Evolutionary conservation across 2,329 filamentous ascomycete species (phyloP).

Genomic region (Aspergillus fumigatus): DNA sequence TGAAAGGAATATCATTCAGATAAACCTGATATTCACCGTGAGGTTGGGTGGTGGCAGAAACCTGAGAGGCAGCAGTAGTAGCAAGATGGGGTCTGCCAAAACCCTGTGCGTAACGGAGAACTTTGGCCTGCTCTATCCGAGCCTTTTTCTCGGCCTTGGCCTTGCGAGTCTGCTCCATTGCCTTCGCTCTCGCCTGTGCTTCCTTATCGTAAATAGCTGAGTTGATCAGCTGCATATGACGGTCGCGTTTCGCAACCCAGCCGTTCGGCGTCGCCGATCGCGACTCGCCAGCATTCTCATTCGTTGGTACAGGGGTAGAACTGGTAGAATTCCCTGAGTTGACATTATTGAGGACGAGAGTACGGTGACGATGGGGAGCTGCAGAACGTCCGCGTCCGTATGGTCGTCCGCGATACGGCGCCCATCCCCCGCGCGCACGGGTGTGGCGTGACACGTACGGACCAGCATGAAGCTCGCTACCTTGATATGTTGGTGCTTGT

Average conservation of each 20-base stretch:
- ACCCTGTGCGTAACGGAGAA: conserved; percentile 37
- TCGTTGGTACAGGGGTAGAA: conserved; percentile 18
- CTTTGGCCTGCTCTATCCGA: conserved; percentile 47
- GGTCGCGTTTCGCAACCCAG: conserved; percentile 70
- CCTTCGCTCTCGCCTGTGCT: conserved; percentile 61
- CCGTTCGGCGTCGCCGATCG: conserved; percentile 35
- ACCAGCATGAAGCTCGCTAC: conserved; percentile 16
- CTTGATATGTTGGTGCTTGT: conserved; percentile 16
- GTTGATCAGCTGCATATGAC: conserved; percentile 80
- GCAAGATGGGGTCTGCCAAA: conserved; percentile 16
- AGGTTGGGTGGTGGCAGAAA: conserved; percentile 21
- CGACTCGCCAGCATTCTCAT: conserved; percentile 26
- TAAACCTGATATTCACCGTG: conserved; percentile 57
- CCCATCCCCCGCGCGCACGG: conserved; percentile 35
- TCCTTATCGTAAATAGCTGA: conserved; percentile 72
- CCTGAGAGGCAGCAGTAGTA: conserved; percentile 17
- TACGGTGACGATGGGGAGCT: conserved; percentile 51
- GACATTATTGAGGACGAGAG: conserved; percentile 60
- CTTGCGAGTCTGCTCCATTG: conserved; percentile 64
- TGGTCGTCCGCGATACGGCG: conserved; percentile 42
- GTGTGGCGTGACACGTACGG: conserved; percentile 27
- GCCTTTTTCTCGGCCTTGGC: conserved; percentile 50
- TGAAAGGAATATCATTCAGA: conserved; percentile 69
- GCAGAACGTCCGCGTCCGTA: conserved; percentile 30
- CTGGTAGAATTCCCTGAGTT: conserved; percentile 19